Evolutionary conservation across 352 stramenopile genomes (phyloP).

Genomic region (Salisapilia sapeloensis): DNA sequence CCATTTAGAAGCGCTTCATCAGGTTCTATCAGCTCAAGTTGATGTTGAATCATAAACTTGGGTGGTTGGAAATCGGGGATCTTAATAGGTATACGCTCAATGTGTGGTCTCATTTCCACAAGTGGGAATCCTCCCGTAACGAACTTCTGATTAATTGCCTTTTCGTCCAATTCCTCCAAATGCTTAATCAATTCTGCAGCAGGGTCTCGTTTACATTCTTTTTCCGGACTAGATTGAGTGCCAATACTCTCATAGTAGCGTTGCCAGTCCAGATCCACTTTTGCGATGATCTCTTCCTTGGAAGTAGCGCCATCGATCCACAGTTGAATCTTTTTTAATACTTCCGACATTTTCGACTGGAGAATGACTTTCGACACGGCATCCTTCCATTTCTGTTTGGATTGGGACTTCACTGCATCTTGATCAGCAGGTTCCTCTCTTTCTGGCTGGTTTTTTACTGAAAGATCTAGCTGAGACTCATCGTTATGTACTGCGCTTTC

Average conservation of each 20-base stretch:
- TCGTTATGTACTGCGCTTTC: slow-evolving; percentile 17
- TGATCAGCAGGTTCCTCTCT: too few species aligned
- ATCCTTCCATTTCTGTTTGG: slow-evolving; percentile 50
- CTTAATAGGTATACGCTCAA: slow-evolving; percentile 13
- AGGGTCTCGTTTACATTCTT: neutral
- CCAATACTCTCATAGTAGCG: slow-evolving; percentile 2
- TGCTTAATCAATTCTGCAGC: slow-evolving; percentile 2
- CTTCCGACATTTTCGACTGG: slow-evolving; percentile 28
- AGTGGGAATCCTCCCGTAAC: slow-evolving; percentile 41
- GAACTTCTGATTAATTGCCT: neutral
- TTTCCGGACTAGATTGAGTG: neutral
- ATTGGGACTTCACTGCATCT: slow-evolving; percentile 61
- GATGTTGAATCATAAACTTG: slow-evolving; percentile 30
- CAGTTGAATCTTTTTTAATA: slow-evolving; percentile 28
- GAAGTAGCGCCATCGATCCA: slow-evolving; percentile 34
- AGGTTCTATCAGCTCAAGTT: slow-evolving; percentile 38
- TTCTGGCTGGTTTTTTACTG: slow-evolving; percentile 83
- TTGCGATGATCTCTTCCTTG: slow-evolving; percentile 27
- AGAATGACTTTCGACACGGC: slow-evolving; percentile 65
- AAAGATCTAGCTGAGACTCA: slow-evolving; percentile 12
- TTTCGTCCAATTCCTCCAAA: neutral
- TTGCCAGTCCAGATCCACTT: slow-evolving; percentile 40
- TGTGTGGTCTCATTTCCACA: slow-evolving; percentile 35
- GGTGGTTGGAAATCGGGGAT: slow-evolving; percentile 22
- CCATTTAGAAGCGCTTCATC: slow-evolving; percentile 51